Evolutionary conservation across 2,329 filamentous ascomycete genomes (phyloP), one percentile per base, ranked within the genome.

Genomic region (Colletotrichum brevisporum): DNA sequence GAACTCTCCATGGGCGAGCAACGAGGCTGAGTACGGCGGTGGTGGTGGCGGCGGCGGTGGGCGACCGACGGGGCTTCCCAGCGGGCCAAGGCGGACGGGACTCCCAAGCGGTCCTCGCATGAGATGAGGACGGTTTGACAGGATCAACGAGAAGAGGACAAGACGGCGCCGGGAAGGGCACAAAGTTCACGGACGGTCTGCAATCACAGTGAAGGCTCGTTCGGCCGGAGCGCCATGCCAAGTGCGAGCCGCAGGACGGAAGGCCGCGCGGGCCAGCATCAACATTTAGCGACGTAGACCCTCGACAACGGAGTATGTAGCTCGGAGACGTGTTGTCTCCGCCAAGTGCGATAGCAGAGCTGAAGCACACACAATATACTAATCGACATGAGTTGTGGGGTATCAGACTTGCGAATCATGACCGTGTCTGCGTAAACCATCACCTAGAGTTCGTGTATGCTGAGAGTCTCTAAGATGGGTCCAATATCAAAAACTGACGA

Each of bases 1-100:
- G 5, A 87, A 85, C 65, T 77, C 83, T 26, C 84, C 84, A 2
- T 87, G 84, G 85, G 78, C 83, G 3, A 79, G 71, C 55, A 81
- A 79, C 57, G 84, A 83, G 39, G 73, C 78, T 63, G 80, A 83
- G 62, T 74, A 77, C 10, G 78, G 78, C 10, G 78, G 78, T 15
- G 76, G 77, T 1, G 79, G 79, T 24, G 79, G 79, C 16, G 78
- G 80, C 13, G 78, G 78, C n/a, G 76, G 79, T 21, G 75, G 80
- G 9, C 77, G 79, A 70, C 75, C 80, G 56, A 82, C 77, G 65
- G 85, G 85, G 15, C 72, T 86, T 60, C 84, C 85, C 2, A 82
- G 79, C 65, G 83, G 83, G n/a, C 84, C 85, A 6, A 77, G 83
- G 71, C 79, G 77, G 21, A 70, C 70, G 43, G 74, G 74, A 31